phyloP scores from a whole-genome alignment of 2,329 filamentous ascomycete species.

The Thermochaetoides dissita region DNA sequence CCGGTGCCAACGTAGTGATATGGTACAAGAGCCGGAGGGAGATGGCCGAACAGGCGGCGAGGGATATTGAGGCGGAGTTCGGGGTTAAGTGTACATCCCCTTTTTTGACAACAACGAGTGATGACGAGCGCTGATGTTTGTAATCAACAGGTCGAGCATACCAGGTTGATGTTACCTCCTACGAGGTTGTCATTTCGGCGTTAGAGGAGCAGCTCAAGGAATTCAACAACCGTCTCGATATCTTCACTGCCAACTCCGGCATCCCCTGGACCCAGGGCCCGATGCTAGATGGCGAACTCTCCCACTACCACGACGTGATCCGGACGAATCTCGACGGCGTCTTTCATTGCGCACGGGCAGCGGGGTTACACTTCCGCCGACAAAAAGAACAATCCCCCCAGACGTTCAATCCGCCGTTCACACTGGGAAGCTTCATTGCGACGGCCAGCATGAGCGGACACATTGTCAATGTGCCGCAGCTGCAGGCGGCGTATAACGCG shows the following conservation, averaged over 20 bases:
- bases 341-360: constrained; percentile 62
- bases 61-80: constrained; percentile 49
- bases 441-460: constrained; percentile 69
- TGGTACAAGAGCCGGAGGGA: constrained; percentile 60
- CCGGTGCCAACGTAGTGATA: constrained; percentile 57
- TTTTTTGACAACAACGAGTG: neutral
- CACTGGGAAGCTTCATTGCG: constrained; percentile 57
- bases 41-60: constrained; percentile 46
- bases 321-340: constrained; percentile 61
- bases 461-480: constrained; percentile 63
- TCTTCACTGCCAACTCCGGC: constrained; percentile 69
- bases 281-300: constrained; percentile 49
- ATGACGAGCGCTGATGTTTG: too few species aligned
- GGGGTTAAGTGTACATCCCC: constrained; percentile 48
- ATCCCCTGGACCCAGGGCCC: constrained; percentile 58
- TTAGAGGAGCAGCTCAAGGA: constrained; percentile 44
- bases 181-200: constrained; percentile 35
- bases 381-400: constrained; percentile 56
- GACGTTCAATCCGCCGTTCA: constrained; percentile 37
- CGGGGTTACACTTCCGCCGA: constrained; percentile 53
- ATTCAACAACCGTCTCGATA: constrained; percentile 60
- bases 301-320: constrained; percentile 54
- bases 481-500: constrained; percentile 61
- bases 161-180: constrained; percentile 45
- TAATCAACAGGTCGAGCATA: constrained; percentile 39